These are phyloP conservation scores for Candolleomyces eurysporus DNA, from an alignment of 768 basidiomycete genomes.

Conservation along the genomic window DNA sequence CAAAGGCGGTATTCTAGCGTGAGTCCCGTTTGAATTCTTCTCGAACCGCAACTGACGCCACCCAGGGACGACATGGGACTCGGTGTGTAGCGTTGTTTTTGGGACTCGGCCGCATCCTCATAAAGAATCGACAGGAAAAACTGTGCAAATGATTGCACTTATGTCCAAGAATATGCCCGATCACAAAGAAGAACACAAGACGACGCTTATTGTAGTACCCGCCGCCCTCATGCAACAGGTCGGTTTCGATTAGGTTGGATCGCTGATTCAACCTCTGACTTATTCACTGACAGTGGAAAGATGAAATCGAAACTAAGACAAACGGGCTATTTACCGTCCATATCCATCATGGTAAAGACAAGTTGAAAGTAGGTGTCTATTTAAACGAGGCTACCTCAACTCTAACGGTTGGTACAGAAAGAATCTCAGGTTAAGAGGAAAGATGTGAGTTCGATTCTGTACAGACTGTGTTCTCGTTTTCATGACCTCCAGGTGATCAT, in stretches of 20 bases:
- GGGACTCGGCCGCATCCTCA: neutral
- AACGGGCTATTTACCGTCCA: constrained; percentile 57
- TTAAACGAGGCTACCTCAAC: neutral
- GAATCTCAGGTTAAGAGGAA: constrained; percentile 46
- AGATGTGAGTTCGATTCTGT: constrained; percentile 38
- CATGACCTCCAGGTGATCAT: constrained; percentile 52
- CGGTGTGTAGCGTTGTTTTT: constrained; percentile 26
- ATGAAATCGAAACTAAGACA: constrained; percentile 9
- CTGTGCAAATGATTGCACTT: constrained; percentile 77
- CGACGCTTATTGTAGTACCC: constrained; percentile 75
- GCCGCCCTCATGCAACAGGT: constrained; percentile 74
- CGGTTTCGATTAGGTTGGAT: constrained; percentile 5
- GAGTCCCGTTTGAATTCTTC: constrained; percentile 17
- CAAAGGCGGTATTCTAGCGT: constrained; percentile 66
- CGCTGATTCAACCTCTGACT: neutral
- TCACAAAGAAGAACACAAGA: constrained; percentile 41
- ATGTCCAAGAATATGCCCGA: constrained; percentile 66
- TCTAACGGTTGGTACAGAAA: constrained; percentile 25
- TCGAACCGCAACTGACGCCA: neutral
- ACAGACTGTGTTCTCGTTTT: neutral
- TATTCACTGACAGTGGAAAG: constrained; percentile 6
- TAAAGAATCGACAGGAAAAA: constrained; percentile 46
- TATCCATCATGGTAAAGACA: constrained; percentile 72
- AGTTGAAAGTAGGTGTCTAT: constrained; percentile 43
- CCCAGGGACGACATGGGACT: constrained; percentile 70